A percentile compares a stretch with the other conserved stretches of the same genome.
phyloP scores from a whole-genome alignment of 352 stramenopile genomes.

The Pythium coloratum region DNA sequence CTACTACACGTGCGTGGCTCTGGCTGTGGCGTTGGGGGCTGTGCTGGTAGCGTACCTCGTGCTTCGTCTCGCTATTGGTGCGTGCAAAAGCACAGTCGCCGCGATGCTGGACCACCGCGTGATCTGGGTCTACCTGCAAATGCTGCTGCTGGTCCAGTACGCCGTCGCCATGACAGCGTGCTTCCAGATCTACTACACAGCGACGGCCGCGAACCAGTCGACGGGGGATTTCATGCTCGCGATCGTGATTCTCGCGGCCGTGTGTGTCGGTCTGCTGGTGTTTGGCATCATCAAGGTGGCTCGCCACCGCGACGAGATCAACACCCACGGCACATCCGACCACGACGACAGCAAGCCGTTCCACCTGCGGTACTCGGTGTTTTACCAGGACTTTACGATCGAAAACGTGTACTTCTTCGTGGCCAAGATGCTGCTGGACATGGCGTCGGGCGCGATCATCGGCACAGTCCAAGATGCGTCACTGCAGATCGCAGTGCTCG shows the following conservation, averaged over 20 bases:
- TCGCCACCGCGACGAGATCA: slow-evolving; percentile 38
- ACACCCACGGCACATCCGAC: slow-evolving; percentile 34
- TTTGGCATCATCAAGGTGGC: slow-evolving; percentile 48
- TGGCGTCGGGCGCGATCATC: slow-evolving; percentile 40
- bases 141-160: slow-evolving; percentile 50
- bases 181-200: slow-evolving; percentile 45
- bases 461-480: slow-evolving; percentile 35
- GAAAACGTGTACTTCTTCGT: slow-evolving; percentile 57
- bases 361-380: slow-evolving; percentile 44
- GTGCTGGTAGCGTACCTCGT: slow-evolving; percentile 37
- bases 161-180: slow-evolving; percentile 43
- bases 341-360: slow-evolving; percentile 44
- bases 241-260: slow-evolving; percentile 19
- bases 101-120: slow-evolving; percentile 41
- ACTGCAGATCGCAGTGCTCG: slow-evolving; percentile 41
- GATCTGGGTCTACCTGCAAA: slow-evolving; percentile 39
- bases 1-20: slow-evolving; percentile 44
- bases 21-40: slow-evolving; percentile 28
- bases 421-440: slow-evolving; percentile 44
- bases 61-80: slow-evolving; percentile 28
- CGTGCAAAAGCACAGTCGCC: slow-evolving; percentile 24
- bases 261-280: slow-evolving; percentile 35
- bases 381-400: slow-evolving; percentile 52
- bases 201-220: slow-evolving; percentile 4
- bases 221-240: slow-evolving; percentile 26